These are phyloP conservation scores for Olyra latifolia DNA, from an alignment of 176 grass and related monocot species.

Conservation along the genomic window DNA sequence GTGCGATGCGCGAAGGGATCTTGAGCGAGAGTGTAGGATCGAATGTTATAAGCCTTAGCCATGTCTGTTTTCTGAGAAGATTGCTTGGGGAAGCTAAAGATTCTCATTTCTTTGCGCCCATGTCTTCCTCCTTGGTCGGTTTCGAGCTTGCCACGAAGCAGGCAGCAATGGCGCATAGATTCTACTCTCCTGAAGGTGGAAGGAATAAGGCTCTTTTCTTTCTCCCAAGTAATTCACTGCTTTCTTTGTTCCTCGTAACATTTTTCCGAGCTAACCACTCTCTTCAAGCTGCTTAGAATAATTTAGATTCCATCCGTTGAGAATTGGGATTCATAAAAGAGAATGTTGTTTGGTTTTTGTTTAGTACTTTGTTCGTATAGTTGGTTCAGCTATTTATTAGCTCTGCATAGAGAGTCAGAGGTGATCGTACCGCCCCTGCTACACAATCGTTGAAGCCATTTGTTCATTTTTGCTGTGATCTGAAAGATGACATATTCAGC, in stretches of 20 bases:
- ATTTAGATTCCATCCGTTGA: slow-evolving; percentile 1
- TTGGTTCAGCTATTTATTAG: neutral
- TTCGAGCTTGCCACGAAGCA: neutral
- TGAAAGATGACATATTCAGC: slow-evolving; percentile 1
- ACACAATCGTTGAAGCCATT: neutral
- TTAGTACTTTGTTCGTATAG: neutral
- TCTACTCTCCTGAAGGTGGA: neutral
- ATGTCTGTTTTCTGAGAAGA: neutral
- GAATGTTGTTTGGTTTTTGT: neutral
- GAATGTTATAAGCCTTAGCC: neutral
- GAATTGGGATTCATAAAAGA: slow-evolving; percentile 1
- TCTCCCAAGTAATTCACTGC: neutral
- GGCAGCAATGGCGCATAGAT: neutral
- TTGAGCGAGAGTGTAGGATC: slow-evolving; percentile 5
- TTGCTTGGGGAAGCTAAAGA: neutral
- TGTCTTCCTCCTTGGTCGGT: neutral
- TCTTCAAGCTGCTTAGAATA: neutral
- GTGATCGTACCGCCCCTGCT: neutral
- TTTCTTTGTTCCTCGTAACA: neutral
- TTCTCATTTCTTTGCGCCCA: neutral
- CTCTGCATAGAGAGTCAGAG: neutral
- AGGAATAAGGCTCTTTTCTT: neutral
- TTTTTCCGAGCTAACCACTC: neutral
- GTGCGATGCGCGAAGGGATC: slow-evolving; percentile 22
- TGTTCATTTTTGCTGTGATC: neutral